Evolutionary conservation across 345 rosid genomes (phyloP).

Genomic region (Mangifera indica): DNA sequence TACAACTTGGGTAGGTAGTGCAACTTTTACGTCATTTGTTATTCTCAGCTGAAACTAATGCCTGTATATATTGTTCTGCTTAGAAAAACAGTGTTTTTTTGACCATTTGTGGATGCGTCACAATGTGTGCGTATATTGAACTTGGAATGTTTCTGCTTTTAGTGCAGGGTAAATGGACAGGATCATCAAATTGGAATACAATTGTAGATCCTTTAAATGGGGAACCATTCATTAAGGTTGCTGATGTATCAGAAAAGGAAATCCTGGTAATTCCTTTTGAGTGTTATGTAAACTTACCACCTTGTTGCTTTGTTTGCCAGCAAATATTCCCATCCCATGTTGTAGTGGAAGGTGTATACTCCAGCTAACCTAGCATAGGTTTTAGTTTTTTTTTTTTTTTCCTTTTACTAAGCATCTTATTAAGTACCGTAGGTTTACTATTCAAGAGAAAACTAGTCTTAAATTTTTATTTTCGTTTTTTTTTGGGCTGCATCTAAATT

Average conservation of each 20-base stretch:
- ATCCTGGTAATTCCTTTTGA: constrained; percentile 50
- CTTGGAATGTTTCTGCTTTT: constrained; percentile 18
- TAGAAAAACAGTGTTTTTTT: too few species aligned
- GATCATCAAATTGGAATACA: constrained; percentile 57
- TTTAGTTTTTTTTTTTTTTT: background rate
- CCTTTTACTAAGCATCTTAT: background rate
- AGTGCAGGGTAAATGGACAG: constrained; percentile 95
- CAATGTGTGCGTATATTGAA: constrained; percentile 13
- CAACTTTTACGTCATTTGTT: background rate
- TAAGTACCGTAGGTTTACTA: background rate
- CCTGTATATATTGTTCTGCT: background rate
- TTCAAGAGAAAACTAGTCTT: background rate
- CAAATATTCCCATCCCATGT: background rate
- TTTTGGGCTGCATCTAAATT: background rate
- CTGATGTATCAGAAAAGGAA: constrained; percentile 73
- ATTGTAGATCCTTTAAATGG: constrained; percentile 93
- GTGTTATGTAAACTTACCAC: background rate
- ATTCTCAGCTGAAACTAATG: background rate
- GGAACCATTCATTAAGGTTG: constrained; percentile 81
- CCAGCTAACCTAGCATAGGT: constrained; percentile 1
- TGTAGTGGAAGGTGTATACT: background rate
- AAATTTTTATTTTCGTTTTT: background rate
- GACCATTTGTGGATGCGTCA: background rate
- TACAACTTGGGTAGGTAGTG: constrained; percentile 67
- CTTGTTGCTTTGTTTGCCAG: background rate